phyloP scores from a whole-genome alignment of 495 filamentous ascomycete species.

The Hypomontagnella submonticulosa region DNA sequence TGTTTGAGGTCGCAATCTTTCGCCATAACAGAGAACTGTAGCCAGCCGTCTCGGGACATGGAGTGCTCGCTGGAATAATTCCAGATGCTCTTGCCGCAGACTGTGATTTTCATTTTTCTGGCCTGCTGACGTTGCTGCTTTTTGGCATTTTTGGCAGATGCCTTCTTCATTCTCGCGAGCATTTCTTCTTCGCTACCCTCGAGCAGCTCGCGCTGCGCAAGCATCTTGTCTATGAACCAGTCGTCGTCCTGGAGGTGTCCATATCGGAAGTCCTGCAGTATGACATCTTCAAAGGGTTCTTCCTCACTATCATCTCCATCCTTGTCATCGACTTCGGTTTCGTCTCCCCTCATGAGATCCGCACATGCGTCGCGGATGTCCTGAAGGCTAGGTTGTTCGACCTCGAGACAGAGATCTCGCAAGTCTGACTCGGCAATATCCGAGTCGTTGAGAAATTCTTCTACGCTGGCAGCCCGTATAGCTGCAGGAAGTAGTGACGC shows the following conservation, averaged over 20 bases:
- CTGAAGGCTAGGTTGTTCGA: slow-evolving; percentile 59
- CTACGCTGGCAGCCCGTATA: slow-evolving; percentile 54
- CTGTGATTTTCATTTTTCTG: slow-evolving; percentile 58
- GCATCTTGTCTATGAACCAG: slow-evolving; percentile 29
- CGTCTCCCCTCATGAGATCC: slow-evolving; percentile 58
- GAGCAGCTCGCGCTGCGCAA: slow-evolving; percentile 28
- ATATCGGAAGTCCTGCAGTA: slow-evolving; percentile 42
- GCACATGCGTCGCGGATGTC: slow-evolving; percentile 64
- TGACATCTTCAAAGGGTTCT: slow-evolving; percentile 36
- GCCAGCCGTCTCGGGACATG: slow-evolving; percentile 63
- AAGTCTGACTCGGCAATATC: slow-evolving; percentile 58
- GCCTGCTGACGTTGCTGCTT: slow-evolving; percentile 24
- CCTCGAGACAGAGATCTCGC: slow-evolving; percentile 59
- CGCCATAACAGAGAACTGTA: slow-evolving; percentile 65
- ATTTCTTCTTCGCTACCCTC: slow-evolving; percentile 10
- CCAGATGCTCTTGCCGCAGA: slow-evolving; percentile 65
- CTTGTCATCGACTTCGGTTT: slow-evolving; percentile 46
- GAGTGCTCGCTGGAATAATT: slow-evolving; percentile 65
- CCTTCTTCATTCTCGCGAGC: slow-evolving; percentile 13
- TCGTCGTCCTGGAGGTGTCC: slow-evolving; percentile 32
- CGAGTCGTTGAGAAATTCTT: slow-evolving; percentile 59
- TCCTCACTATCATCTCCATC: slow-evolving; percentile 33
- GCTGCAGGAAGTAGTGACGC: slow-evolving; percentile 60
- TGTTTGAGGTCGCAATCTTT: slow-evolving; percentile 60
- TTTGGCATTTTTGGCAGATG: slow-evolving; percentile 12